Evolutionary conservation across 345 rosid genomes (phyloP).

Genomic region (Psidium friedrichsthalianum): DNA sequence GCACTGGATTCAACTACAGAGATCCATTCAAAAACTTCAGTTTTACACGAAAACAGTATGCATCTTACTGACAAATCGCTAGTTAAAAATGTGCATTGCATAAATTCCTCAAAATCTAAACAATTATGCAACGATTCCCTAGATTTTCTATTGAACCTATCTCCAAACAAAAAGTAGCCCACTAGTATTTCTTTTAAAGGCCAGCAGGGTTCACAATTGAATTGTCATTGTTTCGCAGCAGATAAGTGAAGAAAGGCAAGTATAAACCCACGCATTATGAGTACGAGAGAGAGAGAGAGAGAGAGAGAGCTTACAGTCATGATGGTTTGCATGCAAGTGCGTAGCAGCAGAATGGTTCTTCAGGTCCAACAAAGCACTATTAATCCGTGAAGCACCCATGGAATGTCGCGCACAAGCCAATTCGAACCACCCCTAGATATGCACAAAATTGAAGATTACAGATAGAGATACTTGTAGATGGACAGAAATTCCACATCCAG

Average conservation of each 20-base stretch:
- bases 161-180: neutral
- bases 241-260: neutral
- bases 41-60: neutral
- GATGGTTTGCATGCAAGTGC: slow-evolving; percentile 29
- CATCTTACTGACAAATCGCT: neutral
- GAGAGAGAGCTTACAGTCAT: slow-evolving; percentile 20
- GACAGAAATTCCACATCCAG: neutral
- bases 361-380: slow-evolving; percentile 59
- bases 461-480: neutral
- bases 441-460: neutral
- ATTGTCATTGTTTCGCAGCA: neutral
- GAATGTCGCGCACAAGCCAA: slow-evolving; percentile 83
- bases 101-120: neutral
- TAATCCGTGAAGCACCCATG: slow-evolving; percentile 85
- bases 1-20: slow-evolving; percentile 20
- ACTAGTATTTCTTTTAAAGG: neutral
- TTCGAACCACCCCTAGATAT: slow-evolving; percentile 81
- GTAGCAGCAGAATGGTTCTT: slow-evolving; percentile 71
- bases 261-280: neutral
- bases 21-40: neutral
- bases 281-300: neutral
- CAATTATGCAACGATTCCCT: neutral
- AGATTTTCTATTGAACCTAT: neutral
- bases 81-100: neutral
- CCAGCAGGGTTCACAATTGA: neutral